These are phyloP conservation scores for Hyaloscypha variabilis DNA, from an alignment of 495 filamentous ascomycete species.

Conservation along the genomic window DNA sequence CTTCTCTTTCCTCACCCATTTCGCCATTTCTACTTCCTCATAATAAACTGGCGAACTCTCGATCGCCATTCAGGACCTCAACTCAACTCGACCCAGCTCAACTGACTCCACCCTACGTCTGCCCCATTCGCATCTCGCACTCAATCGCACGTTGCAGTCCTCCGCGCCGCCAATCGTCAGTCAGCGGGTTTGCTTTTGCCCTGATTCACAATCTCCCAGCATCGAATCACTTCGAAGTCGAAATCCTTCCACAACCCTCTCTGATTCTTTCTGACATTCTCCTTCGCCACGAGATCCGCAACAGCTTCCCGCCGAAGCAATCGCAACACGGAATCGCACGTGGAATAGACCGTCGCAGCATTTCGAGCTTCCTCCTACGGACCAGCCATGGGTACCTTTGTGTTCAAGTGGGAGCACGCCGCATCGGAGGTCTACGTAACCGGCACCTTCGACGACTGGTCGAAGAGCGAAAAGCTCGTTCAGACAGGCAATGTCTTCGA, in stretches of 20 bases:
- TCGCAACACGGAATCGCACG: neutral
- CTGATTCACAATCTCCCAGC: neutral
- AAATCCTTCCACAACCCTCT: neutral
- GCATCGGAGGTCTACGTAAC: slow-evolving; percentile 91
- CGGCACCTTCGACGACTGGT: slow-evolving; percentile 95
- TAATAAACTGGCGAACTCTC: neutral
- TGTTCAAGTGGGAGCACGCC: slow-evolving; percentile 66
- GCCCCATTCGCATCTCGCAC: neutral
- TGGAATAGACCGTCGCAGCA: no score
- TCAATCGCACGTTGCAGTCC: neutral
- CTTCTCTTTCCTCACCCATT: neutral
- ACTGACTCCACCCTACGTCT: neutral
- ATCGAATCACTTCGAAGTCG: neutral
- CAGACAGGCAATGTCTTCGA: slow-evolving; percentile 70
- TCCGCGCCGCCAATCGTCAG: neutral
- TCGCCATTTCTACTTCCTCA: no score
- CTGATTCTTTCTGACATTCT: neutral
- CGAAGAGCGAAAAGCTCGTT: slow-evolving; percentile 77
- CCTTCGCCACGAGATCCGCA: neutral
- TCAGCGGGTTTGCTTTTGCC: neutral
- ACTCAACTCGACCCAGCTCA: neutral
- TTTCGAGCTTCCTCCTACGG: neutral
- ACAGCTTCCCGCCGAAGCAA: neutral
- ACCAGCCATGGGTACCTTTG: slow-evolving; percentile 50
- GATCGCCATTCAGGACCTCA: neutral